Conservation (phyloP, 2,329 filamentous ascomycete species). For the Sclerotinia sclerotiorum region DNA sequence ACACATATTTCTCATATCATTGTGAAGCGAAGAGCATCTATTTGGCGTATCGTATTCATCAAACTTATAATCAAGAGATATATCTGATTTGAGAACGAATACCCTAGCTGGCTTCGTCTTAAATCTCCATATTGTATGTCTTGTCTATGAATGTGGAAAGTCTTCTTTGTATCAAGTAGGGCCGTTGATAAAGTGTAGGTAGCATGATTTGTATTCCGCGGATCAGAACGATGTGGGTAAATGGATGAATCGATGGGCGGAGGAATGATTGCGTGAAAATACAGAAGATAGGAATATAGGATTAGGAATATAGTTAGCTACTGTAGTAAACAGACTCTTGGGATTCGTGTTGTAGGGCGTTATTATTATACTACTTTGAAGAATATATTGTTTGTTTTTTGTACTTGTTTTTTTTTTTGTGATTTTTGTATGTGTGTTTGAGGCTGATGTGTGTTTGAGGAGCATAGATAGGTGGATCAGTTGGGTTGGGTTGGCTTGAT, state of each 20-base stretch:
- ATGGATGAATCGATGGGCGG: neutral
- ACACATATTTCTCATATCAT: conserved; percentile 14
- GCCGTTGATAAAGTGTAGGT: neutral
- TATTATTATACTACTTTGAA: neutral
- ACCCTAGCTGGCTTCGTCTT: neutral
- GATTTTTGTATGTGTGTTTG: neutral
- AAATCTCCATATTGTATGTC: neutral
- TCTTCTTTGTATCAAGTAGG: conserved; percentile 14
- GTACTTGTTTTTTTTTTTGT: neutral
- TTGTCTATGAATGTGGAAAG: conserved; percentile 3
- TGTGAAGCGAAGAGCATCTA: conserved; percentile 9
- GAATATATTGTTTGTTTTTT: neutral
- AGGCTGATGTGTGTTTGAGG: neutral
- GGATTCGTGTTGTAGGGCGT: neutral
- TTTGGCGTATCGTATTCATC: conserved; percentile 18
- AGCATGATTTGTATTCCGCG: neutral
- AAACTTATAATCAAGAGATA: conserved; percentile 2
- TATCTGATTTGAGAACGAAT: conserved; percentile 1
- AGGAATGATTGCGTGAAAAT: neutral
- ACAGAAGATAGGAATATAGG: conserved; percentile 12
- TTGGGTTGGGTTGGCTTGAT: no score
- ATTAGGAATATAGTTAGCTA: conserved; percentile 17
- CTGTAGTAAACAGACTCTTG: neutral
- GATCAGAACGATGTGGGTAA: neutral
- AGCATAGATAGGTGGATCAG: no score